These are phyloP conservation scores for Phytophthora tentaculata DNA, from an alignment of 352 stramenopile species.

Conservation along the genomic window DNA sequence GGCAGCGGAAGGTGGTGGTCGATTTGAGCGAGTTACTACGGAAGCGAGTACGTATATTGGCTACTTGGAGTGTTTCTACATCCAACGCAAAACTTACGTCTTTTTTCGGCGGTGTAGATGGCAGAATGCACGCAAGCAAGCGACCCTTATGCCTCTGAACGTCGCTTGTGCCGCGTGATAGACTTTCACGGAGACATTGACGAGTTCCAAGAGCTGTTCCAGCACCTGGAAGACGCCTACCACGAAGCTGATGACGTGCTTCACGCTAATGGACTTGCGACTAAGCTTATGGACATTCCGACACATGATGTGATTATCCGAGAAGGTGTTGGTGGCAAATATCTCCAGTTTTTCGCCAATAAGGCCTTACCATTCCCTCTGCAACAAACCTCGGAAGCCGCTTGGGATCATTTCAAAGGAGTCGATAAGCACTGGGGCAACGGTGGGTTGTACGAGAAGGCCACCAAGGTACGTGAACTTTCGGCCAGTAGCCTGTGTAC, in stretches of 20 bases:
- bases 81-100: not conserved
- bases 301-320: conserved; percentile 26
- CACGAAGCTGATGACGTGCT: conserved; percentile 26
- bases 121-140: conserved; percentile 12
- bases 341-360: conserved; percentile 33
- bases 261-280: conserved; percentile 26
- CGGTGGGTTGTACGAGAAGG: conserved; percentile 29
- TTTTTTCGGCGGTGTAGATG: conserved; percentile 5
- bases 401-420: conserved; percentile 32
- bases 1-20: conserved; percentile 15
- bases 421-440: conserved; percentile 25
- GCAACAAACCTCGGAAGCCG: conserved; percentile 15
- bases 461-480: conserved; percentile 16
- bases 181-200: conserved; percentile 21
- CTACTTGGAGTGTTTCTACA: not conserved
- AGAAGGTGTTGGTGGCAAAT: conserved; percentile 30
- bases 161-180: conserved; percentile 8
- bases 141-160: conserved; percentile 1
- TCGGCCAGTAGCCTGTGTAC: not conserved
- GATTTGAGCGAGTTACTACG: conserved; percentile 11
- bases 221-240: conserved; percentile 25
- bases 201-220: conserved; percentile 35
- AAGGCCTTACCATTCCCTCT: conserved; percentile 27
- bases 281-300: conserved; percentile 15
- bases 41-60: conserved; percentile 9